Evolutionary conservation across 352 stramenopile genomes (phyloP), one percentile per base, ranked within the genome.

Genomic region (Phytopythium ostracodes): DNA sequence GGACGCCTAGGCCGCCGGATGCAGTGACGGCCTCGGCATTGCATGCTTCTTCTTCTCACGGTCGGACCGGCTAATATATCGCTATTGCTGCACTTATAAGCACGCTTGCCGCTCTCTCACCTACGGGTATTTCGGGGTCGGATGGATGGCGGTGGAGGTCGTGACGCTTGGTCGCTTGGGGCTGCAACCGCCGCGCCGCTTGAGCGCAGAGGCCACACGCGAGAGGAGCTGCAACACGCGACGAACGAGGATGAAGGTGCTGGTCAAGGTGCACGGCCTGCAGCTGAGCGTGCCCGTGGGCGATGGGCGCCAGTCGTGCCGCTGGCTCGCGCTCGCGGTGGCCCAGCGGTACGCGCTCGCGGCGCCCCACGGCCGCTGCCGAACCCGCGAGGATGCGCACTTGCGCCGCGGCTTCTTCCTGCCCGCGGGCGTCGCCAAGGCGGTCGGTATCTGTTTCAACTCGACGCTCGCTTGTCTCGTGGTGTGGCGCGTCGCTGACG

Each of bases 371-470:
- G 84, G 84, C 8, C 82, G 84, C 29, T 88, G 72, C 56, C 82
- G 86, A 15, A 93, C 84, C 27, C 77, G 84, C 25, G 83, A 93
- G 62, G 80, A 92, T 33, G 77, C 79, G 17, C 83, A 93, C 60
- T 52, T 88, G 35, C 90, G 85, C 33, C 76, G 84, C 53, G 88
- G 86, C 24, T 94, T 94, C 59, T 96, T 90, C 61, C 65, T 96
- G 15, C 88, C 88, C 20, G 72, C 75, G 22, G 68, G 64, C 29
- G 64, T 96, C 55, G 36, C 65, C 31, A 91, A 81, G 59, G 54
- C 65, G 11, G 70, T 71, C 46, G 10, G 49, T 53, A 10, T 29
- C 53, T 25, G n/a, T 20, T 27, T 38, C 52, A 29, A 22, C 11
- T 29, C 14, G 55, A 17, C 9, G 20, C 24, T 20, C 18, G 29